Evolutionary conservation across 2,329 filamentous ascomycete genomes (phyloP).

Genomic region (Pestalotiopsis sp.): DNA sequence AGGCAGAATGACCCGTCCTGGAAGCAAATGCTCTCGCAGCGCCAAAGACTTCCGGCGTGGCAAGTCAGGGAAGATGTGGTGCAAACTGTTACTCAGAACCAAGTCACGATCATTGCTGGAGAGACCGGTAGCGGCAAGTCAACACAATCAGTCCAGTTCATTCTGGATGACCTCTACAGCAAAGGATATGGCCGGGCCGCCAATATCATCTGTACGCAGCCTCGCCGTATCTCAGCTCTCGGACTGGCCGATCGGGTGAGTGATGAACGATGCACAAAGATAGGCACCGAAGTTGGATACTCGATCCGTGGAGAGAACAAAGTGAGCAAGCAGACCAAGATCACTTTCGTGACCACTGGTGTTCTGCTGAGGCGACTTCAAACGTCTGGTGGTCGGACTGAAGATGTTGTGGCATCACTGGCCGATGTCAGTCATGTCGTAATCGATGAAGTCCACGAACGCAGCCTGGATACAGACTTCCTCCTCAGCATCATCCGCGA

Average conservation of each 20-base stretch:
- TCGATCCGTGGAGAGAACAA: slow-evolving; percentile 89
- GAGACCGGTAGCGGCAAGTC: slow-evolving; percentile 97
- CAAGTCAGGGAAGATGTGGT: slow-evolving; percentile 77
- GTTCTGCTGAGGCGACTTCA: slow-evolving; percentile 89
- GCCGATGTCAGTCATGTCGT: slow-evolving; percentile 93
- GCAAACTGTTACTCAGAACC: slow-evolving; percentile 70
- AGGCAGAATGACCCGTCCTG: slow-evolving; percentile 67
- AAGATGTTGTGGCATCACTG: slow-evolving; percentile 79
- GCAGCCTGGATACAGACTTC: slow-evolving; percentile 93
- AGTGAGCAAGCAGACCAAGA: slow-evolving; percentile 72
- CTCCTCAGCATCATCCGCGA: slow-evolving; percentile 84
- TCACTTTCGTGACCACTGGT: slow-evolving; percentile 95
- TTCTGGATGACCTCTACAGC: slow-evolving; percentile 86
- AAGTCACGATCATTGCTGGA: slow-evolving; percentile 95
- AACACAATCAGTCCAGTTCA: slow-evolving; percentile 94
- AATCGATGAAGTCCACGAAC: slow-evolving; percentile 95
- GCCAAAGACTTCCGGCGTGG: slow-evolving; percentile 85
- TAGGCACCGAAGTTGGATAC: slow-evolving; percentile 90
- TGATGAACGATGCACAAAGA: slow-evolving; percentile 79
- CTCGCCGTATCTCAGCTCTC: slow-evolving; percentile 89
- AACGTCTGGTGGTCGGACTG: slow-evolving; percentile 77
- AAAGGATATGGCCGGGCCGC: slow-evolving; percentile 73
- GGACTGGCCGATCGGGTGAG: slow-evolving; percentile 93
- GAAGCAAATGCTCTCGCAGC: slow-evolving; percentile 72
- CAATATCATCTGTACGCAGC: slow-evolving; percentile 95